Evolutionary conservation across 371 early-diverging fungal genomes (phyloP).

Genomic region (Apophysomyces elegans): DNA sequence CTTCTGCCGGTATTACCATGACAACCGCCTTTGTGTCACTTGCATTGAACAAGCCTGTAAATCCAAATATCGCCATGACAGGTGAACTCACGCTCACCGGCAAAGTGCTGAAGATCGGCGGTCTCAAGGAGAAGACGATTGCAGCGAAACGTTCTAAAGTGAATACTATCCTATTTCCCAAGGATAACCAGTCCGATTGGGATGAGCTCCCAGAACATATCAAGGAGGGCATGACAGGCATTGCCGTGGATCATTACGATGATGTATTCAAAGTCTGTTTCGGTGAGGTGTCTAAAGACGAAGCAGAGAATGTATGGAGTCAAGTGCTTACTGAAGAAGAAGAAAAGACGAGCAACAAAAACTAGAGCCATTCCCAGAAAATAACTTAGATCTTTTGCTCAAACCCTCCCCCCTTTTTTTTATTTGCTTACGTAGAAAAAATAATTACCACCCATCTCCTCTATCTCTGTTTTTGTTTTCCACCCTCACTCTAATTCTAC

Average conservation of each 20-base stretch:
- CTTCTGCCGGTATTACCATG: constrained; percentile 97
- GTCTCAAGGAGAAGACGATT: constrained; percentile 96
- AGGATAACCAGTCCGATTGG: constrained; percentile 91
- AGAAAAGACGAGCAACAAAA: constrained; percentile 17
- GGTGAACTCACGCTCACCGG: constrained; percentile 98
- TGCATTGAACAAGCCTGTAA: constrained; percentile 78
- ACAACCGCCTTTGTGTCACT: constrained; percentile 91
- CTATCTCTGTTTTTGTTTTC: too few relatives aligned
- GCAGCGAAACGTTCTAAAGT: constrained; percentile 96
- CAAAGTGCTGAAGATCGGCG: constrained; percentile 96
- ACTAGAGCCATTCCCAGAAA: not conserved
- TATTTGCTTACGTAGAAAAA: too few relatives aligned
- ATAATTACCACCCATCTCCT: too few relatives aligned
- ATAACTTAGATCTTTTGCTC: too few relatives aligned
- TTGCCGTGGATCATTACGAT: constrained; percentile 85
- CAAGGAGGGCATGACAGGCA: constrained; percentile 85
- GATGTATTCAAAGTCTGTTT: constrained; percentile 67
- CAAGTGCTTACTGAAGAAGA: constrained; percentile 31
- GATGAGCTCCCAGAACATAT: constrained; percentile 92
- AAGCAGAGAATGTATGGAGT: constrained; percentile 47
- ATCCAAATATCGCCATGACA: constrained; percentile 92
- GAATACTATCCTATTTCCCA: constrained; percentile 87
- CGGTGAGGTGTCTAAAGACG: constrained; percentile 40
- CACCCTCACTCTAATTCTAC: too few relatives aligned
- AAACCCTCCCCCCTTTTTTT: too few relatives aligned